Conservation (phyloP, 805 yeast genomes). For the Suhomyces tanzawaensis region DNA sequence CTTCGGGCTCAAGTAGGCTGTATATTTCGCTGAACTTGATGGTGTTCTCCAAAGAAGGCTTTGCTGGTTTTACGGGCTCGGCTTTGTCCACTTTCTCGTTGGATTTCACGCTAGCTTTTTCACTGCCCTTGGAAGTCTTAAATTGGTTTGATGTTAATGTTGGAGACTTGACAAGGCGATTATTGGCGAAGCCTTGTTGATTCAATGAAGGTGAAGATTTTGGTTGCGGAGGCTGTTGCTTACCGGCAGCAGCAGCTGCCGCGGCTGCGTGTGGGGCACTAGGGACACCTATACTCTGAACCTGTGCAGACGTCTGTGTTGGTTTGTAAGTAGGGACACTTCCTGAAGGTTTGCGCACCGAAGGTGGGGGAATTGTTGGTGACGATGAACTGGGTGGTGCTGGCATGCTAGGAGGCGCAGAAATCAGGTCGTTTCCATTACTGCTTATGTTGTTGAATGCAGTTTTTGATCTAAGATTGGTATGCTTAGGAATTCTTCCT, state of each 20-base stretch:
- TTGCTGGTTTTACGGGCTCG: background rate
- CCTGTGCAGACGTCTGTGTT: background rate
- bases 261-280: slow-evolving; percentile 7
- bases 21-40: slow-evolving; percentile 36
- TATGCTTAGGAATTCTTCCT: background rate
- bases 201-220: background rate
- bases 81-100: background rate
- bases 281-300: too few relatives aligned
- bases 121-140: background rate
- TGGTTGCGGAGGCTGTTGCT: slow-evolving; percentile 1
- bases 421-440: background rate
- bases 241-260: slow-evolving; percentile 8
- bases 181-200: background rate
- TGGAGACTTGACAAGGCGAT: background rate
- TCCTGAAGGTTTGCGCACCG: background rate
- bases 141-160: background rate
- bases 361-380: background rate
- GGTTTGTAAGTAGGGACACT: background rate
- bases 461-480: slow-evolving; percentile 18
- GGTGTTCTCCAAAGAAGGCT: background rate
- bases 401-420: background rate
- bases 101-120: background rate
- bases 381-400: background rate
- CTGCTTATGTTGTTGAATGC: slow-evolving; percentile 15
- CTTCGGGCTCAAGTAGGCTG: slow-evolving; percentile 28